phyloP scores from a whole-genome alignment of 768 basidiomycete genomes.

The Filobasidium wieringae region DNA sequence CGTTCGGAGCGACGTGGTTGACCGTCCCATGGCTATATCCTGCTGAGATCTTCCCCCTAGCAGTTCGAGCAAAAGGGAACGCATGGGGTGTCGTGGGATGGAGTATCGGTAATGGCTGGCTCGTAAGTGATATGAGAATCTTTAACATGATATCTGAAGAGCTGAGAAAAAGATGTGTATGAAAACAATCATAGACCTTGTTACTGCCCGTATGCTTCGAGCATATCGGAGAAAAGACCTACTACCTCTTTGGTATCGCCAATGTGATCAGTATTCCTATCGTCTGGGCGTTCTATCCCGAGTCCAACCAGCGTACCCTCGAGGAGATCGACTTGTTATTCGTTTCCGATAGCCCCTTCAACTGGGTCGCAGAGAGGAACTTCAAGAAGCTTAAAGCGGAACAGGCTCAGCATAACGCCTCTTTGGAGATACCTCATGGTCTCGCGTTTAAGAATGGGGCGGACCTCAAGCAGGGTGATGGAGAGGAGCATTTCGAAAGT shows the following conservation, averaged over 20 bases:
- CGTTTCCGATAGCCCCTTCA: slow-evolving; percentile 9
- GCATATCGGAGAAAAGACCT: slow-evolving; percentile 19
- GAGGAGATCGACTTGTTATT: slow-evolving; percentile 24
- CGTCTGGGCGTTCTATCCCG: slow-evolving; percentile 16
- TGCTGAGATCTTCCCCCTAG: slow-evolving; percentile 5
- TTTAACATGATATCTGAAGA: not conserved
- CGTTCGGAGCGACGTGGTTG: slow-evolving; percentile 16
- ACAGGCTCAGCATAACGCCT: too few relatives aligned
- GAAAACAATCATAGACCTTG: not conserved
- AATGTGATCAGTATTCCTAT: slow-evolving; percentile 18
- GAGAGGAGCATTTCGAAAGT: too few relatives aligned
- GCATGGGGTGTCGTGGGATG: slow-evolving; percentile 4
- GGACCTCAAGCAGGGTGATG: too few relatives aligned
- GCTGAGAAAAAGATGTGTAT: too few relatives aligned
- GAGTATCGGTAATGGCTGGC: slow-evolving; percentile 4
- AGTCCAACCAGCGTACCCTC: slow-evolving; percentile 13
- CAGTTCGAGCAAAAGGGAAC: not conserved
- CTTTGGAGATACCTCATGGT: too few relatives aligned
- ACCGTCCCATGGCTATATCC: slow-evolving; percentile 21
- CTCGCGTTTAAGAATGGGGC: too few relatives aligned
- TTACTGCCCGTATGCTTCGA: slow-evolving; percentile 11
- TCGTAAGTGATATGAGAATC: not conserved
- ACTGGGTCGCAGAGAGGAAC: slow-evolving; percentile 9
- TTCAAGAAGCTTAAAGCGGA: slow-evolving; percentile 7
- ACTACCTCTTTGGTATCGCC: slow-evolving; percentile 20